Evolutionary conservation across 169 alveolate species (phyloP), one percentile per base, ranked within the genome.

Genomic region (Eimeria sp.): DNA sequence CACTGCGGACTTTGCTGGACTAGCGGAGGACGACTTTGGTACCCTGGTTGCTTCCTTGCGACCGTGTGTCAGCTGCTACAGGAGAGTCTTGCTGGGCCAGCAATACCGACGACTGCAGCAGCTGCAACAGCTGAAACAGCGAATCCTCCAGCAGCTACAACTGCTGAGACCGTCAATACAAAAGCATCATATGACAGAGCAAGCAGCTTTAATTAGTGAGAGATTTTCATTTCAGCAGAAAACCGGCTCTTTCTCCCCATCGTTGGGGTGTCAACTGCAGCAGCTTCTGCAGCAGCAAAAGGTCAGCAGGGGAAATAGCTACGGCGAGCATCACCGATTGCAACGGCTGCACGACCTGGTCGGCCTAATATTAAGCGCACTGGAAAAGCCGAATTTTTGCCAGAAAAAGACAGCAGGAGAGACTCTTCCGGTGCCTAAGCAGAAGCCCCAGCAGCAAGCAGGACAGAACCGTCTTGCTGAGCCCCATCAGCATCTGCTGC

Each of bases 241-340:
- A 5, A 45, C 80, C 67, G 14, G 40, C 92, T 30, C 40, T n/a
- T 47, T 63, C 63, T 87, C 82, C 5, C 93, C 93, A 3, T 67
- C 67, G n/a, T 45, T 30, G 83, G 40, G 83, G 82, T 4, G 93
- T 22, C 80, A 61, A 58, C 65, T 87, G 65, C 63, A 22, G 93
- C 93, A 40, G 93, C 63, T 87, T 83, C 93, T 34, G 93, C 82
- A 63, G 67, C 93, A 87, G 43, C 93, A 87, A 34, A 25, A 63
- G 67, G 67, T 34, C 2, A 30, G n/a, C 57, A n/a, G 49, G 45
- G 54, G 7, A 40, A 61, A 34, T n/a, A 34, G 45, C 67, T 57
- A 51, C 65, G 67, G 54, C 43, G 82, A 87, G 61, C 93, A 87
- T 47, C 93, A 40, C 47, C 93, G 78, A 14, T 51, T 87, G 83